A percentile compares a stretch with the other conserved stretches of the same genome.
phyloP scores from a whole-genome alignment of 2,329 filamentous ascomycete species.

The Ascochyta pisi region DNA sequence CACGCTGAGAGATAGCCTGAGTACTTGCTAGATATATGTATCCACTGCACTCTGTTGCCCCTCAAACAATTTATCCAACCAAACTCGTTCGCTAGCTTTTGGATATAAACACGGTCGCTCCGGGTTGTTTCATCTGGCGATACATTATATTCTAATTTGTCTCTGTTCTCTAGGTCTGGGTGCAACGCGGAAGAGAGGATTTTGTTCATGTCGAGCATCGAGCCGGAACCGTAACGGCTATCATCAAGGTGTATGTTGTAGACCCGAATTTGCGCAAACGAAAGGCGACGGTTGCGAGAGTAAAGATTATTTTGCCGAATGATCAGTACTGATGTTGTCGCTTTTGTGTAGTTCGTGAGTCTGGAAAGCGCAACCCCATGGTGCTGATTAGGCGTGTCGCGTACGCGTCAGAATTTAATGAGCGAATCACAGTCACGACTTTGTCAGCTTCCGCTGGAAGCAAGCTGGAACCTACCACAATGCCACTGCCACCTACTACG shows the following conservation, averaged over 20 bases:
- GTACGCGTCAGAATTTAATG: neutral
- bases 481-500: too few relatives aligned
- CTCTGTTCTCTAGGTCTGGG: slow-evolving; percentile 38
- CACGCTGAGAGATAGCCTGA: slow-evolving; percentile 49
- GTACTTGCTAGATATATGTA: slow-evolving; percentile 53
- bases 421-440: slow-evolving; percentile 9
- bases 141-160: slow-evolving; percentile 25
- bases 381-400: neutral
- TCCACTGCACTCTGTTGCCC: slow-evolving; percentile 49
- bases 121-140: slow-evolving; percentile 29
- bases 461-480: too few relatives aligned
- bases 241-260: slow-evolving; percentile 50
- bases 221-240: slow-evolving; percentile 38
- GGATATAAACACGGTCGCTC: slow-evolving; percentile 47
- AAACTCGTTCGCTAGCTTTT: slow-evolving; percentile 47
- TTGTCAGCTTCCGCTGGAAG: neutral
- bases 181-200: slow-evolving; percentile 44
- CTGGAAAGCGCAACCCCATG: neutral
- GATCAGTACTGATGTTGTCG: slow-evolving; percentile 24
- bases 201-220: slow-evolving; percentile 50
- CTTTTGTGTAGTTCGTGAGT: slow-evolving; percentile 27
- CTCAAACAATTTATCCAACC: slow-evolving; percentile 53
- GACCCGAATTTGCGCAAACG: slow-evolving; percentile 49
- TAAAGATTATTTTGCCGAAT: slow-evolving; percentile 48
- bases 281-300: slow-evolving; percentile 50